Evolutionary conservation across 306 rosid genomes (phyloP), one percentile per base, ranked within the genome.

Genomic region (Casuarina equisetifolia): DNA sequence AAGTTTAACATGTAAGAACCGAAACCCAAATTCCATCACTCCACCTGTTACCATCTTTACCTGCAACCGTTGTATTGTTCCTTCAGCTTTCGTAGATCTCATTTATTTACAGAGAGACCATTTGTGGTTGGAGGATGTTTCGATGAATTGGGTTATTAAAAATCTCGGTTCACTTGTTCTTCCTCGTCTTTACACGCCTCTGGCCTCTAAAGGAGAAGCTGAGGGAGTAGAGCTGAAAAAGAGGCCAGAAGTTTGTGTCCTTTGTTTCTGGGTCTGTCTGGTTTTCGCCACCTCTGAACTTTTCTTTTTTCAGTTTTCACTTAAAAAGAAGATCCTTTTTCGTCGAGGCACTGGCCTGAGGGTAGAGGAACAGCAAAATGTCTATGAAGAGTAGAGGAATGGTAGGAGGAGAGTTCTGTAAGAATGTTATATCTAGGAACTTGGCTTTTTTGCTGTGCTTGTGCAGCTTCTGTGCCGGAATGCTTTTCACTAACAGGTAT

Each of bases 381-480:
- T 82, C 83, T 53, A 52, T 81, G 85, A 94, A 88, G 84, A 88
- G 78, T 83, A 88, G 81, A 73, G 93, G 90, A 61, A 87, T 87
- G 75, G 88, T 79, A 44, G 69, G 84, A 10, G 94, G 85, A 73
- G 16, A 75, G 17, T 69, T 76, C 52, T 69, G 84, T 61, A 90
- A 83, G 82, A 87, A 43, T 80, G 85, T 80, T 50, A 16, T 94
- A 25, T 79, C 86, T 15, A 89, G 89, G 81, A 90, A 86, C 79
- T 85, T 89, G 96, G 82, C 87, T 76, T 69, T 92, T 84, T 74
- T 92, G 38, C 88, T 92, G 52, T 94, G 97, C 77, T 39, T 90
- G 12, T 91, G 90, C 80, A 85, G 97, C 87, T 94, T 94, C 84
- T 90, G 85, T 85, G 93, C 97, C 44, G 97, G 97, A 83, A 91